Conservation (phyloP, 768 basidiomycete genomes). For the Boletellus emodensis region DNA sequence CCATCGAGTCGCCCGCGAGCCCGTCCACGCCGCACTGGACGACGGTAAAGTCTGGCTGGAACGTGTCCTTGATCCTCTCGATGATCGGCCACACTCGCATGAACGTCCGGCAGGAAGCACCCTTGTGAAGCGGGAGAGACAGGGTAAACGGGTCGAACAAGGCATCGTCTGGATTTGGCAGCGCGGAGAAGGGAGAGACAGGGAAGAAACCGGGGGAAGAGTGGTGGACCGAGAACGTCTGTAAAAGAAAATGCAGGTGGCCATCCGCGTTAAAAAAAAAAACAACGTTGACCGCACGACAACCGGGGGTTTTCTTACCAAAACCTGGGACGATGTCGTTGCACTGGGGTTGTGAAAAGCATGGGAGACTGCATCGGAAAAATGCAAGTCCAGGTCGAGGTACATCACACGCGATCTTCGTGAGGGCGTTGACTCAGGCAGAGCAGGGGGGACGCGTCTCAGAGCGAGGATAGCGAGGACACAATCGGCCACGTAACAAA, state of each 20-base stretch:
- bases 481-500: slow-evolving; percentile 92
- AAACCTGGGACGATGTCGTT: slow-evolving; percentile 39
- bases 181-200: slow-evolving; percentile 43
- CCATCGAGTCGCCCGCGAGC: slow-evolving; percentile 79
- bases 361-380: slow-evolving; percentile 82
- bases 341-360: slow-evolving; percentile 54
- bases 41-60: slow-evolving; percentile 73
- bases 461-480: slow-evolving; percentile 77
- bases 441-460: slow-evolving; percentile 35
- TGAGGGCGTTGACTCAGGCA: slow-evolving; percentile 9
- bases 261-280: background rate
- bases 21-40: slow-evolving; percentile 88
- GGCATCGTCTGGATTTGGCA: slow-evolving; percentile 38
- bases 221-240: slow-evolving; percentile 87
- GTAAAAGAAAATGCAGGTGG: background rate
- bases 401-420: slow-evolving; percentile 73
- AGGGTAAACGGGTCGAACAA: slow-evolving; percentile 60
- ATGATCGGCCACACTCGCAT: slow-evolving; percentile 60
- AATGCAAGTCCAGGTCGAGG: slow-evolving; percentile 90
- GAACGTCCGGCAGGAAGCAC: slow-evolving; percentile 65
- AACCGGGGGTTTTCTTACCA: slow-evolving; percentile 34
- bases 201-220: slow-evolving; percentile 84
- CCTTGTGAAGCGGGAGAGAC: slow-evolving; percentile 74
- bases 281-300: background rate
- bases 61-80: slow-evolving; percentile 55